Conservation (phyloP, 2,329 filamentous ascomycete genomes). For the Blastomyces silverae region DNA sequence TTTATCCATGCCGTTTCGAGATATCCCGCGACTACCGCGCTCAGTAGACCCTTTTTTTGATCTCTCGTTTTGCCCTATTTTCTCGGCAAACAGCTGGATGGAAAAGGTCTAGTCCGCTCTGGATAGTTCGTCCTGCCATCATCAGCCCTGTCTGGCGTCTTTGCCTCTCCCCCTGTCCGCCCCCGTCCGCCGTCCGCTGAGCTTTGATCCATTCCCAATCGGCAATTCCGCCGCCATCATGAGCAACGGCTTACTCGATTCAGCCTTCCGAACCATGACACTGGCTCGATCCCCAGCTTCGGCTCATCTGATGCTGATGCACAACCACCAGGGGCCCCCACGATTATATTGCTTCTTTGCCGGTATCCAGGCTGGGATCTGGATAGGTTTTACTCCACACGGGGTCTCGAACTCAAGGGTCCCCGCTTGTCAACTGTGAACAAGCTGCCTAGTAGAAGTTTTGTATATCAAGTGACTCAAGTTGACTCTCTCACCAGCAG, state of each 20-base stretch:
- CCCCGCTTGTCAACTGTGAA: background rate
- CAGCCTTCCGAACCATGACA: slow-evolving; percentile 4
- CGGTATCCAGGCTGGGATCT: background rate
- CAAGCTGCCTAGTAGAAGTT: background rate
- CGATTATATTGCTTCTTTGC: background rate
- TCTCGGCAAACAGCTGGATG: background rate
- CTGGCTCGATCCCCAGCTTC: background rate
- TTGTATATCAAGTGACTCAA: background rate
- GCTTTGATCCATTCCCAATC: slow-evolving; percentile 11
- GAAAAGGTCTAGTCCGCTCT: background rate
- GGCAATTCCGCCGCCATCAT: slow-evolving; percentile 12
- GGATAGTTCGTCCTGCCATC: background rate
- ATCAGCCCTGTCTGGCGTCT: background rate
- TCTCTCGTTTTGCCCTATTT: background rate
- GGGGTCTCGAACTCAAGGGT: background rate
- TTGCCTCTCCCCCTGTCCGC: background rate
- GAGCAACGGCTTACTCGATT: slow-evolving; percentile 14
- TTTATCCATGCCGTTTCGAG: background rate
- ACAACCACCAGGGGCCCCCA: background rate
- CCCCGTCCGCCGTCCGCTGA: background rate
- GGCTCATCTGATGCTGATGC: slow-evolving; percentile 6
- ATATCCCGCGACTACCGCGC: background rate
- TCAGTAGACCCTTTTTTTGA: background rate
- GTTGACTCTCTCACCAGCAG: background rate
- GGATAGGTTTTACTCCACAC: background rate